phyloP scores from a whole-genome alignment of 2,329 filamentous ascomycete species.

The Blumeria graminis region DNA sequence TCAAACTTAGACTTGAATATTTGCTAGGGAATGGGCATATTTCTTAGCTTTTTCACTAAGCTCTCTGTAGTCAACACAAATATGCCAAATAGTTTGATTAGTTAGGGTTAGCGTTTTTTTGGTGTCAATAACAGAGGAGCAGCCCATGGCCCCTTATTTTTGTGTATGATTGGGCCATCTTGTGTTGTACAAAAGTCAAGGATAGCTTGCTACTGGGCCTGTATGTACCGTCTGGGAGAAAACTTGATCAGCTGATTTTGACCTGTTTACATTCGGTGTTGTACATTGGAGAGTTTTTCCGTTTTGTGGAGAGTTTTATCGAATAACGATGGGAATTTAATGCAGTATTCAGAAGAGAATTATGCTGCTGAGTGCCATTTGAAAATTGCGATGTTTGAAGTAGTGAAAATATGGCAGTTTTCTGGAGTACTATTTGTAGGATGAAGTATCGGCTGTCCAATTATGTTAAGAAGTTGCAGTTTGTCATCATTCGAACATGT shows the following conservation, averaged over 20 bases:
- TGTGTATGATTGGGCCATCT: not conserved
- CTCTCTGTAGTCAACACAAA: not conserved
- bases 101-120: not conserved
- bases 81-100: not conserved
- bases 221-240: not conserved
- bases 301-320: not conserved
- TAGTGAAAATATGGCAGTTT: not conserved
- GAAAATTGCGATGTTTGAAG: not conserved
- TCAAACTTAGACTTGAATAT: not conserved
- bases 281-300: not conserved
- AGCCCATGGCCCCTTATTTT: not conserved
- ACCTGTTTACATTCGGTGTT: not conserved
- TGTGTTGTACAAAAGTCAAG: not conserved
- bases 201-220: not conserved
- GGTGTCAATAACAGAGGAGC: not conserved
- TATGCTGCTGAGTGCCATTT: not conserved
- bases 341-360: not conserved
- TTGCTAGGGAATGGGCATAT: not conserved
- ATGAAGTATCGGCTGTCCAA: not conserved
- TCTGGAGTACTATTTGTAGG: too few species aligned
- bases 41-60: not conserved
- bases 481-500: not conserved
- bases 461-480: not conserved
- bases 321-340: not conserved
- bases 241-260: not conserved